Percentiles rank a stretch among this genome's conserved stretches.
Evolutionary conservation across 1,284 basidiomycete genomes (phyloP).

Genomic region (Ceratobasidium sp.): DNA sequence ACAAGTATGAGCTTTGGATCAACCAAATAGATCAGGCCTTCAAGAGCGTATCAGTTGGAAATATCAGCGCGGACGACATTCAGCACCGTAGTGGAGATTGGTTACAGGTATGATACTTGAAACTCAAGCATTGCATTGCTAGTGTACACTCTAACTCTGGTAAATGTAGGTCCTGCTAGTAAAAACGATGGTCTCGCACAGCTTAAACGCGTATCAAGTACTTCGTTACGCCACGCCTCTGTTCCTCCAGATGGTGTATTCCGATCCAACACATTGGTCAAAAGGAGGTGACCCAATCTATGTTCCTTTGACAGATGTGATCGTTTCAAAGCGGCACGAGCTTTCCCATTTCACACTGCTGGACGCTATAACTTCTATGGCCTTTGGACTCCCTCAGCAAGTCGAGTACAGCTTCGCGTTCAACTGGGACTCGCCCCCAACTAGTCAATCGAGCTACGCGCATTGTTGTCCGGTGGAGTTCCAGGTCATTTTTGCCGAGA

Average conservation of each 20-base stretch:
- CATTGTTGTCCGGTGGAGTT: neutral
- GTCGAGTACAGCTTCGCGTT: neutral
- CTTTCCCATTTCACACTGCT: neutral
- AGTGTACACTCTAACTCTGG: no score
- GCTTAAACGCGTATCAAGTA: neutral
- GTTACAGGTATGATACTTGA: neutral
- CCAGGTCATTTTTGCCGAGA: slow-evolving; percentile 3
- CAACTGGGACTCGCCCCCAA: neutral
- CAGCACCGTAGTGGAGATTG: neutral
- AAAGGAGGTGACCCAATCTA: neutral
- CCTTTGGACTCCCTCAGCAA: slow-evolving; percentile 7
- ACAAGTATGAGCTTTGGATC: slow-evolving; percentile 6
- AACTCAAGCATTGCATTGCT: neutral
- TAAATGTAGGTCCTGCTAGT: neutral
- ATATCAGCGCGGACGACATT: neutral
- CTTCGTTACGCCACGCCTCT: neutral
- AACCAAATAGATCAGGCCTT: neutral
- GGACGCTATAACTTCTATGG: neutral
- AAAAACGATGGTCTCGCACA: neutral
- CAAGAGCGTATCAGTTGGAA: neutral
- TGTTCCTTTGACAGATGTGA: neutral
- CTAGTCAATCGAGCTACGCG: neutral
- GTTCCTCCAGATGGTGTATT: slow-evolving; percentile 1
- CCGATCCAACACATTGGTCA: slow-evolving; percentile 5
- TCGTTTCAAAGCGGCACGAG: neutral